Conservation (phyloP, 495 filamentous ascomycete species). For the Ascodesmis nigricans region DNA sequence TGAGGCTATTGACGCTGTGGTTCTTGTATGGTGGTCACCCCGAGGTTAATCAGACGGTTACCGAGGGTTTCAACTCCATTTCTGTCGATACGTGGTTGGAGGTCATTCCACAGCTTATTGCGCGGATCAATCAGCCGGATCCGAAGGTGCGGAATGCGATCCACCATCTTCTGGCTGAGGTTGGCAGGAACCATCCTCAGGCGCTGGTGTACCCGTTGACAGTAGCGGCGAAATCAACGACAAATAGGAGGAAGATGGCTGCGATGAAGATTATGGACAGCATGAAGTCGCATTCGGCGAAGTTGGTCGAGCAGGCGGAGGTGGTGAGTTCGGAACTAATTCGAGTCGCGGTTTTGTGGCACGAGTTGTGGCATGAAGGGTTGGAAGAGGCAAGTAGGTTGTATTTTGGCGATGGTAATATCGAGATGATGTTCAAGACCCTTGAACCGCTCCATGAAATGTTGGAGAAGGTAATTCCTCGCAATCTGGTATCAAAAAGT, state of each 20-base stretch:
- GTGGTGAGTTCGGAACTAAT: constrained; percentile 87
- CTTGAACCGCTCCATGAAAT: constrained; percentile 78
- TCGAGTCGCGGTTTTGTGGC: constrained; percentile 89
- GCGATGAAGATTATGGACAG: constrained; percentile 88
- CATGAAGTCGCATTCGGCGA: constrained; percentile 88
- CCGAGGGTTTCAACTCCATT: constrained; percentile 70
- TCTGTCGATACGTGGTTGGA: constrained; percentile 96
- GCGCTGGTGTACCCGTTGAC: constrained; percentile 99
- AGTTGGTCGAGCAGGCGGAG: constrained; percentile 84
- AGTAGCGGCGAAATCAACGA: constrained; percentile 85
- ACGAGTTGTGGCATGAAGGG: constrained; percentile 98
- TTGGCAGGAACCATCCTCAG: constrained; percentile 84
- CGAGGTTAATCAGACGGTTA: constrained; percentile 71
- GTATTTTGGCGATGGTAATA: constrained; percentile 84
- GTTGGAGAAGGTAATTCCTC: constrained; percentile 37
- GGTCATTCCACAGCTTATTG: constrained; percentile 92
- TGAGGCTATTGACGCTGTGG: constrained; percentile 84
- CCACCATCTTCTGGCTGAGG: constrained; percentile 72
- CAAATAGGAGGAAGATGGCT: constrained; percentile 57
- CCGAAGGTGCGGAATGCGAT: constrained; percentile 64
- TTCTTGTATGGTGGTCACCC: constrained; percentile 74
- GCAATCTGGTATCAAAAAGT: background rate
- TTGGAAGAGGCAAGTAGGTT: constrained; percentile 87
- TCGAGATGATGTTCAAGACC: constrained; percentile 87
- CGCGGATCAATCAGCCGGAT: constrained; percentile 89